Evolutionary conservation across 140 eudicot genomes (phyloP).

Genomic region (Eryngium alpinum): DNA sequence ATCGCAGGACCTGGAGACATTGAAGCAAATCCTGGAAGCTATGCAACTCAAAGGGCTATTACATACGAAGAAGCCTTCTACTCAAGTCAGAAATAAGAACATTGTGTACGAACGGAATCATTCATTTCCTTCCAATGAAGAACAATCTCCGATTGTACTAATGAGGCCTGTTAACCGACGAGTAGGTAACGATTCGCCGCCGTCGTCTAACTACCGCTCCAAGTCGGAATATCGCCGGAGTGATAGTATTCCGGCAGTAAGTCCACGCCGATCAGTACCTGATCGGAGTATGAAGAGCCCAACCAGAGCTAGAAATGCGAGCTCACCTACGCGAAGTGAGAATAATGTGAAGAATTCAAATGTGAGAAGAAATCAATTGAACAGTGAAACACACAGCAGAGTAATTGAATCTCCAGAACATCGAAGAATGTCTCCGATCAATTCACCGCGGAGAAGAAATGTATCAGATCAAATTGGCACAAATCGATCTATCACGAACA

Average conservation of each 20-base stretch:
- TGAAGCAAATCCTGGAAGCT: conserved; percentile 89
- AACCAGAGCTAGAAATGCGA: conserved; percentile 26
- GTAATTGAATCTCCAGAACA: conserved; percentile 27
- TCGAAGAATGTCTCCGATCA: conserved; percentile 33
- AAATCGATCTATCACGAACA: conserved; percentile 34
- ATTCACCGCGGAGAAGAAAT: conserved; percentile 45
- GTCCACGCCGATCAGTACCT: conserved; percentile 41
- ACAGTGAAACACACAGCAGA: conserved; percentile 49
- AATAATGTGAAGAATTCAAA: conserved; percentile 39
- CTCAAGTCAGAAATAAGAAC: conserved; percentile 27
- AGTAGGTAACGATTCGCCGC: conserved; percentile 25
- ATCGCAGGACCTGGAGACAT: conserved; percentile 51
- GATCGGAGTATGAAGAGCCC: conserved; percentile 40
- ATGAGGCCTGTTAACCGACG: conserved; percentile 40
- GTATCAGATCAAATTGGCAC: conserved; percentile 29
- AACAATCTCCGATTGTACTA: conserved; percentile 45
- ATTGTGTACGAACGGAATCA: conserved; percentile 41
- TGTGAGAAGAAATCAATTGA: conserved; percentile 44
- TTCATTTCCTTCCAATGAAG: conserved; percentile 24
- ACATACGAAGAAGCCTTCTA: conserved; percentile 36
- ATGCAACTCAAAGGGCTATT: conserved; percentile 86
- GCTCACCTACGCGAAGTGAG: conserved; percentile 41
- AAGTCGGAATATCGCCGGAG: conserved; percentile 29
- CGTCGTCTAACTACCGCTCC: conserved; percentile 13
- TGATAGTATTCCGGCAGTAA: conserved; percentile 26